Evolutionary conservation across 2,329 filamentous ascomycete genomes (phyloP), one percentile per base, ranked within the genome.

Genomic region (Phyllosticta citrichinensis): DNA sequence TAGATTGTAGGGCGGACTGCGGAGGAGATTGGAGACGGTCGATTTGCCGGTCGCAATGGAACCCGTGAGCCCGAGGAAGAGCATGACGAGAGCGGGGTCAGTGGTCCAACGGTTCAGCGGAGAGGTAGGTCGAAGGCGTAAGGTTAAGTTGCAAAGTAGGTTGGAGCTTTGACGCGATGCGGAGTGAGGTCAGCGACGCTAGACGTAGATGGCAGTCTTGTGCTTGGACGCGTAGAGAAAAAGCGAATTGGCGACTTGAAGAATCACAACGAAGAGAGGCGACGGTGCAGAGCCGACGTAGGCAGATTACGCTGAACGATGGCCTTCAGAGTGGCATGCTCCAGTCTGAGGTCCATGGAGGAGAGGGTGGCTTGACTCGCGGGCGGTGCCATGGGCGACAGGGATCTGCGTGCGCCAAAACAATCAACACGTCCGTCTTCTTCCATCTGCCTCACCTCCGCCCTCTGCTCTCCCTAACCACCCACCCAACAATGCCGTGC

Each of bases 11-110:
- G 93, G 94, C 5, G 89, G 80, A 4, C 84, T 81, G 57, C 88
- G 85, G 68, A 99, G 88, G 67, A 96, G 82, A 50, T 82, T 80
- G 27, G 94, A 96, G 60, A 97, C 91, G 66, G 93, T 99, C 54
- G 93, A 96, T 83, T 99, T 99, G 73, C 94, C 94, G 5, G 94
- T 99, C 63, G 94, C 94, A 71, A 99, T 97, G 63, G 92, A 96
- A 72, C 94, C 94, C 9, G 94, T 99, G 25, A 99, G 85, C 62
- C 94, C 94, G 68, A 99, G 91, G 69, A 99, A 86, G 56, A 97
- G 84, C 94, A 97, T 97, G 62, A 55, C 20, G 50, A 50, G 17
- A 59, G 40, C 20, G 52, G 33, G 25, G 12, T 12, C 3, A n/a
- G 35, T 9, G 12, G 20, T 30, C 27, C 9, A 30, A 25, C 14